Evolutionary conservation across 495 filamentous ascomycete genomes (phyloP).

Genomic region (Penicillium paxilli): DNA sequence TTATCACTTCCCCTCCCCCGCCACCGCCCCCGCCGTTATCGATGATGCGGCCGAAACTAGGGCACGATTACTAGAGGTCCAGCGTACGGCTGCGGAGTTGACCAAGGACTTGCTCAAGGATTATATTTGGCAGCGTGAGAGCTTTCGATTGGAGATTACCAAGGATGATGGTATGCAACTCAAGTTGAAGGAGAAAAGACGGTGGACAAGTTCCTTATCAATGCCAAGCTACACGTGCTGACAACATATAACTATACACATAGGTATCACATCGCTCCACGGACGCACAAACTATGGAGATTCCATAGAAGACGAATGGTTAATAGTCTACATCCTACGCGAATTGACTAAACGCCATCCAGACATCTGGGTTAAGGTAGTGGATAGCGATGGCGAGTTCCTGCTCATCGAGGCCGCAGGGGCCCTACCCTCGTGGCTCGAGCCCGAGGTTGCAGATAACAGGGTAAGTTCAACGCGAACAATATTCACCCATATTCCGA

Average conservation of each 20-base stretch:
- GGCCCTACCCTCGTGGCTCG: conserved; percentile 84
- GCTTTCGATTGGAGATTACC: conserved; percentile 61
- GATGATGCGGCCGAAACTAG: conserved; percentile 55
- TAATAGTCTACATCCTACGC: conserved; percentile 87
- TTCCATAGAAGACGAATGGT: conserved; percentile 95
- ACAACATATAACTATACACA: background rate
- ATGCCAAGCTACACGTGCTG: too few species aligned
- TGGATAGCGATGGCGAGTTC: conserved; percentile 92
- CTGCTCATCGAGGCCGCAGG: conserved; percentile 92
- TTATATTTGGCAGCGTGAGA: conserved; percentile 94
- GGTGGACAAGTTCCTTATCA: too few species aligned
- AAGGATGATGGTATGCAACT: conserved; percentile 56
- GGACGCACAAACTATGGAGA: conserved; percentile 86
- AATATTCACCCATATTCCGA: too few species aligned
- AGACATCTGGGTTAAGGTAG: conserved; percentile 78
- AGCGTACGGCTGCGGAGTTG: conserved; percentile 63
- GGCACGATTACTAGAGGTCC: conserved; percentile 65
- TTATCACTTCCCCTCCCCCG: conserved; percentile 59
- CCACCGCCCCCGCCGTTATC: conserved; percentile 42
- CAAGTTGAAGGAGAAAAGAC: too few species aligned
- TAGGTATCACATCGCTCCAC: conserved; percentile 53
- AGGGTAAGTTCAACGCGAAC: conserved; percentile 57
- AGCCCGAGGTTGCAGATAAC: conserved; percentile 85
- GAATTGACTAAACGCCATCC: conserved; percentile 72
- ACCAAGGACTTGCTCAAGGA: conserved; percentile 65